Conservation (phyloP, 2,329 filamentous ascomycete genomes). For the Talaromyces sp. region DNA sequence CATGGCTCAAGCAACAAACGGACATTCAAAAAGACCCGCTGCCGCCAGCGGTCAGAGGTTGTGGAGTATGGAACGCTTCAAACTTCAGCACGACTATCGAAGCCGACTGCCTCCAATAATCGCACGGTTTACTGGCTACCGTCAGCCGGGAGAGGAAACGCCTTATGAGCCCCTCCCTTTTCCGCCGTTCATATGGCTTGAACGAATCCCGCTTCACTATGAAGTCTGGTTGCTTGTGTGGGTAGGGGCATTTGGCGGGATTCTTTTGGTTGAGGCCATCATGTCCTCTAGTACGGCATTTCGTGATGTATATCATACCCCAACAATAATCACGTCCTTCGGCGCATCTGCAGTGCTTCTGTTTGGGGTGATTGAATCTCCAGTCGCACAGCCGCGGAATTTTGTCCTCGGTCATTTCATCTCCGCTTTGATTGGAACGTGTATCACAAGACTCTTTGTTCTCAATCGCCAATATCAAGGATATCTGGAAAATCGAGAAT, state of each 20-base stretch:
- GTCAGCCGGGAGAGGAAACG: no score
- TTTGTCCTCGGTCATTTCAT: constrained; percentile 29
- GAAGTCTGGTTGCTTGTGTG: constrained; percentile 11
- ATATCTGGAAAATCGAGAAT: constrained; percentile 16
- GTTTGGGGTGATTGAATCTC: constrained; percentile 27
- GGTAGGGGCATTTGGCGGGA: constrained; percentile 12
- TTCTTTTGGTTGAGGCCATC: constrained; percentile 13
- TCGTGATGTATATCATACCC: constrained; percentile 12
- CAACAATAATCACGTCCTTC: constrained; percentile 13
- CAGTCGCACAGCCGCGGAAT: constrained; percentile 27
- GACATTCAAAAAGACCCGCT: no score
- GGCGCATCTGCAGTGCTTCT: constrained; percentile 28
- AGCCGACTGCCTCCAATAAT: no score
- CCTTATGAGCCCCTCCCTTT: no score
- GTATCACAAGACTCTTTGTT: constrained; percentile 26
- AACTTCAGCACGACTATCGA: no score
- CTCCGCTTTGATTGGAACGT: constrained; percentile 24
- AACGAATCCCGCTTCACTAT: constrained; percentile 27
- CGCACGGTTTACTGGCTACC: no score
- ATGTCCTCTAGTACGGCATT: constrained; percentile 14
- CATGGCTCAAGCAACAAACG: no score
- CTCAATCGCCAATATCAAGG: constrained; percentile 25
- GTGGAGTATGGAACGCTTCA: no score
- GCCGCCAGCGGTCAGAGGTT: no score
- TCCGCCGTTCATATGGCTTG: no score